Evolutionary conservation across 2,329 filamentous ascomycete species (phyloP), one percentile per base, ranked within the genome.

Genomic region (Alternaria metachromatica): DNA sequence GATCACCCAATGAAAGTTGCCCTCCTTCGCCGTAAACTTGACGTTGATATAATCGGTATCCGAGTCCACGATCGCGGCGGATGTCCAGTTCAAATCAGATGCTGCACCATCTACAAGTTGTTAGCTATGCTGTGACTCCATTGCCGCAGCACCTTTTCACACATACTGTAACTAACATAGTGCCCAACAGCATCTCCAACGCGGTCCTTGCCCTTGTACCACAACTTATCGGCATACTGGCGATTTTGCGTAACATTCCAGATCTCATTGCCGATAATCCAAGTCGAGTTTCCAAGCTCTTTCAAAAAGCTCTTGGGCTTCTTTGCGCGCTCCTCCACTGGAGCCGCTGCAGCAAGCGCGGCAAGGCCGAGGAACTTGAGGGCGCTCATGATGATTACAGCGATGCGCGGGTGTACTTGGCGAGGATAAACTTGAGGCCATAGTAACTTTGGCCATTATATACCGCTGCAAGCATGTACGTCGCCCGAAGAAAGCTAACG

Each of bases 1-100:
- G 60, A 87, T 83, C 11, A 87, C 82, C 84, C 84, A 87, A 64
- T 87, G 84, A 60, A 86, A 80, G 57, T 86, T 84, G 7, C 83
- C 84, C 67, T 84, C 83, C 1, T 62, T 71, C 1, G 84, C 81
- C 3, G 76, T 80, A 70, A 86, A 86, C 26, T 78, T 76, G 56
- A 87, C 76, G 64, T 87, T 84, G 64, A 86, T 81, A 72, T 81
- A 85, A 50, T 83, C 75, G 15, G 65, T 71, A 3, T 78, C 82
- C 10, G 81, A 72, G 1, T 80, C 78, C 43, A 78, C 77, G 28
- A 87, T 81, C 0, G 74, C 73, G 2, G 84, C 84, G 2, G 81
- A 82, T 2, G 82, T 84, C 82, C 83, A 86, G 30, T 77, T 80
- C 6, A 86, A 73, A 63, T 86, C 80, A 33, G 80, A 82, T 21